Evolutionary conservation across 2,329 filamentous ascomycete genomes (phyloP), one percentile per base, ranked within the genome.

Genomic region (Claviceps spartinae): DNA sequence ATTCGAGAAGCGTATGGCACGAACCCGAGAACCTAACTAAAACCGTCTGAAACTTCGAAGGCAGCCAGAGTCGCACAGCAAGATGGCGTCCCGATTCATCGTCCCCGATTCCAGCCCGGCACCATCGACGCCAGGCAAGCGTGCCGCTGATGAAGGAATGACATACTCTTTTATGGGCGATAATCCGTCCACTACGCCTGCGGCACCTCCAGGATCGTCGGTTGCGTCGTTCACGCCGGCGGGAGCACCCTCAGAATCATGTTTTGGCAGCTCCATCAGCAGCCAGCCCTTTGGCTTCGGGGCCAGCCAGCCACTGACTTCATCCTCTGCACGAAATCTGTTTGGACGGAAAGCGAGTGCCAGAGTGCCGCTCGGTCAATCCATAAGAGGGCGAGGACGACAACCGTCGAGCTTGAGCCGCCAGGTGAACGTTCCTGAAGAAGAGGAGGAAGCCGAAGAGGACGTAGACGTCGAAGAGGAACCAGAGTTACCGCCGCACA

Each of bases 161-260:
- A 68, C 64, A 40, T 60, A 66, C 43, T 72, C 70, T 42, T 64
- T 64, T 40, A 69, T 70, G 41, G 70, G 63, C 54, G 68, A 73
- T 8, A 66, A 70, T 48, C 74, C 75, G 6, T 74, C 76, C 40
- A 78, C 74, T 2, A 79, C 77, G 2, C 76, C 77, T 5, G 72
- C 71, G 18, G 76, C 71, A 0, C 71, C 72, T 30, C 74, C 76
- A 9, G 72, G 72, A 1, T 76, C 77, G 30, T 75, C 75, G 7
- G 69, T 71, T 8, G 71, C 72, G 4, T 78, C 75, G 44, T 79
- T 79, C 63, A 79, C 77, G 1, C 76, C 77, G 1, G 69, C 71
- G 16, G 78, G 78, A 52, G 76, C 76, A 16, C 77, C 77, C 0
- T 76, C 77, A 22, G 74, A 71, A 34, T 75, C 74, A 13, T 79